These are phyloP conservation scores for Murraya koenigii DNA, from an alignment of 345 rosid genomes.

Conservation along the genomic window DNA sequence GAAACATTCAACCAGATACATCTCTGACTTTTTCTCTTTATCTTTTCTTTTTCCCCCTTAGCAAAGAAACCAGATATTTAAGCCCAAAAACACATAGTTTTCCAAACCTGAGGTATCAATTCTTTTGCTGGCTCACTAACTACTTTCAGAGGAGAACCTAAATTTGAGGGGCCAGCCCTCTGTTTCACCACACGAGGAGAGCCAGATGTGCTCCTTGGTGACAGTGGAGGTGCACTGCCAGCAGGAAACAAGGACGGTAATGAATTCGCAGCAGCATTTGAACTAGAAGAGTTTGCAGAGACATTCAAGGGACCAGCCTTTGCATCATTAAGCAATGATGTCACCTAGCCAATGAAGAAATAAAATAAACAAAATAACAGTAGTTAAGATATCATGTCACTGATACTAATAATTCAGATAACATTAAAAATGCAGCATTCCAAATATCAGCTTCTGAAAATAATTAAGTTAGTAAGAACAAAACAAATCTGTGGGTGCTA, in stretches of 20 bases:
- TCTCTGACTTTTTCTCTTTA: not conserved
- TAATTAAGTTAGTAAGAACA: not conserved
- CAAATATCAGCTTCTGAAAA: not conserved
- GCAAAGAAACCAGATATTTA: not conserved
- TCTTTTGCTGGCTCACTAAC: conserved; percentile 77
- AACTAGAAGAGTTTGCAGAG: conserved; percentile 56
- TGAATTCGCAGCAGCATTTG: conserved; percentile 51
- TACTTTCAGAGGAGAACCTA: conserved; percentile 87
- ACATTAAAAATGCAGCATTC: not conserved
- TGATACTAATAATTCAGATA: not conserved
- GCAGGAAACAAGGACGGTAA: conserved; percentile 95
- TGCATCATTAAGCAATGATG: conserved; percentile 76
- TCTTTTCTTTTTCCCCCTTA: not conserved
- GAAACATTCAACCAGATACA: not conserved
- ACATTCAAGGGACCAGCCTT: conserved; percentile 80
- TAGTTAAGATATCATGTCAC: conserved; percentile 9
- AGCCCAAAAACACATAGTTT: not conserved
- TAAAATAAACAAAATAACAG: not conserved
- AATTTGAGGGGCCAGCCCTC: conserved; percentile 75
- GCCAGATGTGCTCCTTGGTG: conserved; percentile 84
- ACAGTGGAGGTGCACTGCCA: conserved; percentile 96
- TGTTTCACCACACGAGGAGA: conserved; percentile 85
- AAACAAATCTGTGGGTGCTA: no score
- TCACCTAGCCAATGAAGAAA: conserved; percentile 39
- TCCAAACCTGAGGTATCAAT: conserved; percentile 82